Evolutionary conservation across 73 alveolate species (phyloP).

Genomic region (Tetrahymena elliotti): DNA sequence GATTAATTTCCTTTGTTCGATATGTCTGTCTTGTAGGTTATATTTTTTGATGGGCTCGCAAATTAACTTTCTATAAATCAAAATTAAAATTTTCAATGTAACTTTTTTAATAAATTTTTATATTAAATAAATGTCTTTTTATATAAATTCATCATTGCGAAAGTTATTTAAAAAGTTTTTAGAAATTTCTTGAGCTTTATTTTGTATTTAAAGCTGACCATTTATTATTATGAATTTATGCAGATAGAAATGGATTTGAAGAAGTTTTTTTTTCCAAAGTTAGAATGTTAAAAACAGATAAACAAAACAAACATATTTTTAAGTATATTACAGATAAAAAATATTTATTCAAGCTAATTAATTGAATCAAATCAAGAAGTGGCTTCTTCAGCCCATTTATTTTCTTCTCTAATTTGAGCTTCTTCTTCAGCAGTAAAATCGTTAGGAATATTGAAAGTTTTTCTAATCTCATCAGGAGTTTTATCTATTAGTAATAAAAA

Average conservation of each 20-base stretch:
- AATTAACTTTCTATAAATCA: too few species aligned
- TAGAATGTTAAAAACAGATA: background rate
- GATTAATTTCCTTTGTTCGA: too few species aligned
- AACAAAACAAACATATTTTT: background rate
- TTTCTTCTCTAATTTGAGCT: constrained; percentile 80
- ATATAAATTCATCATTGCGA: too few species aligned
- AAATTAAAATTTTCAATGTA: too few species aligned
- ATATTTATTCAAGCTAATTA: background rate
- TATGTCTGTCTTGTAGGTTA: too few species aligned
- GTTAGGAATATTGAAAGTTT: constrained; percentile 72
- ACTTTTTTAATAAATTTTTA: too few species aligned
- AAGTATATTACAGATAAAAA: background rate
- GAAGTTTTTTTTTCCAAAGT: background rate
- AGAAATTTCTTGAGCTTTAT: too few species aligned
- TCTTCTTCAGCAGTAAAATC: constrained; percentile 91
- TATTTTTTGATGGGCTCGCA: too few species aligned
- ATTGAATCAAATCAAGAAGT: background rate
- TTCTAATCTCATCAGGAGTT: constrained; percentile 74
- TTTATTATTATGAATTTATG: too few species aligned
- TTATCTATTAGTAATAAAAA: constrained; percentile 38
- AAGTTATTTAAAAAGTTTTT: too few species aligned
- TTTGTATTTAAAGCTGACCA: too few species aligned
- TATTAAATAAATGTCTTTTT: too few species aligned
- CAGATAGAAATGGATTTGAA: background rate
- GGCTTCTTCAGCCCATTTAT: constrained; percentile 79